phyloP scores from a whole-genome alignment of 352 stramenopile species.

The Phytopythium chamaehyphon region DNA sequence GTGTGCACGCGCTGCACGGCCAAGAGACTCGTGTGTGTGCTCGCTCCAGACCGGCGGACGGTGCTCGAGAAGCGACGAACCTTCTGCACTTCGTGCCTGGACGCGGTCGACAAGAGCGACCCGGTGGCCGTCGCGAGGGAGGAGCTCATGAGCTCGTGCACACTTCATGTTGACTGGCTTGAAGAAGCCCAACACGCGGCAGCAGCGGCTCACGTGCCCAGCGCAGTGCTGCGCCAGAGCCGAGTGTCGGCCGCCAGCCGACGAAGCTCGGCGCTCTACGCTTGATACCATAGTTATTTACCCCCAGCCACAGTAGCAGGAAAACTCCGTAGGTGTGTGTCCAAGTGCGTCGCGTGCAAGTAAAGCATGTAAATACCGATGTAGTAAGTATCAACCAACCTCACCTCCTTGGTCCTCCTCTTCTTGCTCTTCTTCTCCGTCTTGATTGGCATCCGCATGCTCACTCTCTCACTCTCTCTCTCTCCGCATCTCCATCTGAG shows the following conservation, averaged over 20 bases:
- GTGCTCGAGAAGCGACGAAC: constrained; percentile 29
- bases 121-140: constrained; percentile 27
- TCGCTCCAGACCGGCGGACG: constrained; percentile 28
- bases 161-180: constrained; percentile 1
- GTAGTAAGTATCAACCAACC: constrained; percentile 5
- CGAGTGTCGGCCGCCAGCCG: neutral
- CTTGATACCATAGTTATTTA: constrained; percentile 1
- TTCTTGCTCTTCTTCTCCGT: neutral
- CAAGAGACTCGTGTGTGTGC: constrained; percentile 28
- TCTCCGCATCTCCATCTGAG: too few relatives aligned
- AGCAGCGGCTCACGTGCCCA: neutral
- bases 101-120: constrained; percentile 24
- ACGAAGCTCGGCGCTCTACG: constrained; percentile 4
- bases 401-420: neutral
- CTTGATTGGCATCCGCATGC: too few relatives aligned
- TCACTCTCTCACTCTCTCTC: too few relatives aligned
- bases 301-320: too few relatives aligned
- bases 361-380: constrained; percentile 7
- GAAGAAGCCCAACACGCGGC: constrained; percentile 1
- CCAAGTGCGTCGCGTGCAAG: neutral
- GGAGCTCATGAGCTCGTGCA: constrained; percentile 15
- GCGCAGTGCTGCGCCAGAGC: constrained; percentile 2
- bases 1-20: constrained; percentile 27
- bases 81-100: constrained; percentile 28
- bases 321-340: neutral